phyloP scores from a whole-genome alignment of 805 yeast genomes.

The Zygosaccharomyces rouxii region DNA sequence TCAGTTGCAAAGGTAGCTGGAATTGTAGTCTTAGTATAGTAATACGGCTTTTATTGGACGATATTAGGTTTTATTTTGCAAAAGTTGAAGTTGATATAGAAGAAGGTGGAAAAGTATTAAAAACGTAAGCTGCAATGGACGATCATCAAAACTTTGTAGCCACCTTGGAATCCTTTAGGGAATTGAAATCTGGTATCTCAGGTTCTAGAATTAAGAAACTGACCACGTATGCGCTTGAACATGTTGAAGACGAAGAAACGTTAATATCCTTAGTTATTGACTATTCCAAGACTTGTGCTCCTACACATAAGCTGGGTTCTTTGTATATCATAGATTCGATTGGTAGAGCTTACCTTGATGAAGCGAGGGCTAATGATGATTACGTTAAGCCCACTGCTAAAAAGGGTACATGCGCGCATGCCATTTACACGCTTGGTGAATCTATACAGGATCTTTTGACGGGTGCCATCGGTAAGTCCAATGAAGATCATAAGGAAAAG shows the following conservation, averaged over 20 bases:
- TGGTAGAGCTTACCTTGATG: constrained; percentile 78
- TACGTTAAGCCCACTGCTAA: constrained; percentile 47
- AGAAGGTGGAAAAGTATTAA: not conserved
- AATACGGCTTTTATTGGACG: constrained; percentile 1
- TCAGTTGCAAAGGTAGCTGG: constrained; percentile 4
- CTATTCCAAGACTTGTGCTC: constrained; percentile 66
- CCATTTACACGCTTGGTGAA: constrained; percentile 59
- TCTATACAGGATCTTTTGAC: constrained; percentile 60
- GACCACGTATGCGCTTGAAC: constrained; percentile 69
- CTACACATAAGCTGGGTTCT: constrained; percentile 83
- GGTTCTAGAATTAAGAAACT: constrained; percentile 89
- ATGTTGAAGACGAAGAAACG: constrained; percentile 43
- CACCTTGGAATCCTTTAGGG: constrained; percentile 41
- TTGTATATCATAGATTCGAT: constrained; percentile 90
- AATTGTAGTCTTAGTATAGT: constrained; percentile 8
- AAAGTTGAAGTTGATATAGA: not conserved
- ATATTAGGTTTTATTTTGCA: not conserved
- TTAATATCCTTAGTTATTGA: constrained; percentile 27
- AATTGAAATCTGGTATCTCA: constrained; percentile 82
- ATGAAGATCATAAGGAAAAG: constrained; percentile 62
- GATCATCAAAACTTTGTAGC: constrained; percentile 38
- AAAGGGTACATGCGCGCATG: constrained; percentile 72
- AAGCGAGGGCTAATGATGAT: constrained; percentile 55
- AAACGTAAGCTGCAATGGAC: constrained; percentile 8
- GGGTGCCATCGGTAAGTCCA: constrained; percentile 54